These are phyloP conservation scores for Aureobasidium sp. DNA, from an alignment of 2,329 filamentous ascomycete genomes.

Conservation along the genomic window DNA sequence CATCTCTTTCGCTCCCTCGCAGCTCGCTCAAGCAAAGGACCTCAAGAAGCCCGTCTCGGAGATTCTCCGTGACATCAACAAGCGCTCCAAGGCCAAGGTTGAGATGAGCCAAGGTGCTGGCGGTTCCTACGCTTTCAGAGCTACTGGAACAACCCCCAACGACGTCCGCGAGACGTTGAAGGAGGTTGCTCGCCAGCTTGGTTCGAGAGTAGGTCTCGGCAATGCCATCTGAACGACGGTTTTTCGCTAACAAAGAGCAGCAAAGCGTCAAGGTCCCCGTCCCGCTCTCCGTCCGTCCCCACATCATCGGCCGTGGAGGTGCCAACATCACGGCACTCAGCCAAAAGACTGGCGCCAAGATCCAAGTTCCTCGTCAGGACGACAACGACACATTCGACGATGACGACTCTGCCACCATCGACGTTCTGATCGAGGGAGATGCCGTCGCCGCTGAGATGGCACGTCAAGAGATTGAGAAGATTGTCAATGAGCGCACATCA, in stretches of 20 bases:
- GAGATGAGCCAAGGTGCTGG: slow-evolving; percentile 67
- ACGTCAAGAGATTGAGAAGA: slow-evolving; percentile 73
- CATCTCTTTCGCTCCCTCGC: slow-evolving; percentile 64
- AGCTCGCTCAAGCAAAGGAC: slow-evolving; percentile 68
- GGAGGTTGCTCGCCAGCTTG: slow-evolving; percentile 82
- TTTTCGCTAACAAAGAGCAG: slow-evolving; percentile 31
- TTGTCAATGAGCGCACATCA: slow-evolving; percentile 77
- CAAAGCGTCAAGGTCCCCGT: slow-evolving; percentile 69
- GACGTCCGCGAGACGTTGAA: slow-evolving; percentile 81
- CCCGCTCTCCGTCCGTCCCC: slow-evolving; percentile 72
- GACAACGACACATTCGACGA: slow-evolving; percentile 50
- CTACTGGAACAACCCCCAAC: slow-evolving; percentile 67
- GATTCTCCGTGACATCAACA: slow-evolving; percentile 85
- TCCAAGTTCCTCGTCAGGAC: slow-evolving; percentile 80
- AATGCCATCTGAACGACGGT: background rate
- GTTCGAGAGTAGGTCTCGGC: slow-evolving; percentile 60
- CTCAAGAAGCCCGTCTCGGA: slow-evolving; percentile 81
- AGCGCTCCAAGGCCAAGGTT: slow-evolving; percentile 79
- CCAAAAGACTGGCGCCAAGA: slow-evolving; percentile 80
- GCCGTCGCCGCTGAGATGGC: slow-evolving; percentile 79
- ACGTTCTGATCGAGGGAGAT: slow-evolving; percentile 87
- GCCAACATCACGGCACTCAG: slow-evolving; percentile 84
- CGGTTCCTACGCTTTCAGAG: slow-evolving; percentile 73
- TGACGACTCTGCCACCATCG: slow-evolving; percentile 70
- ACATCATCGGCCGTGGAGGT: slow-evolving; percentile 90